Percentiles rank a stretch among this genome's conserved stretches.
These are phyloP conservation scores for Aegle marmelos DNA, from an alignment of 345 rosid genomes.

Conservation along the genomic window DNA sequence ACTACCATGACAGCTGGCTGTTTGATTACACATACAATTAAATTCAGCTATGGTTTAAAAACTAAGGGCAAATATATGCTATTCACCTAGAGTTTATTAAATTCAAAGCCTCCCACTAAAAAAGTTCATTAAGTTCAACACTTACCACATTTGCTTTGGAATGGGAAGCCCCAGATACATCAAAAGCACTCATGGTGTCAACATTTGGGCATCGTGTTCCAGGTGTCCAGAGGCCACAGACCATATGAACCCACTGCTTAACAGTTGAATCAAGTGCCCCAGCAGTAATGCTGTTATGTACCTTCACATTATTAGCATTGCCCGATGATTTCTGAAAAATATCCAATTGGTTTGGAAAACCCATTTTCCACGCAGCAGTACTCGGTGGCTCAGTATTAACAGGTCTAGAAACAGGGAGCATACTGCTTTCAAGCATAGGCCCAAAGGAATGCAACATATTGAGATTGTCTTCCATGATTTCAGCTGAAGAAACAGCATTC, in stretches of 20 bases:
- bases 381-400: conserved; percentile 20
- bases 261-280: conserved; percentile 38
- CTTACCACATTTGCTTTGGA: conserved; percentile 34
- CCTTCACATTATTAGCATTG: conserved; percentile 17
- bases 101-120: conserved; percentile 22
- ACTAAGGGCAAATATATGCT: neutral
- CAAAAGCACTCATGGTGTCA: conserved; percentile 54
- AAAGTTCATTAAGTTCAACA: neutral
- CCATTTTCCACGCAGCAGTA: conserved; percentile 21
- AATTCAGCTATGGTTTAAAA: neutral
- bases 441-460: conserved; percentile 13
- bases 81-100: neutral
- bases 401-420: conserved; percentile 20
- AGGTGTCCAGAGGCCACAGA: conserved; percentile 59
- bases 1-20: neutral
- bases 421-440: conserved; percentile 12
- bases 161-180: conserved; percentile 39
- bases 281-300: conserved; percentile 37
- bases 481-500: conserved; percentile 16
- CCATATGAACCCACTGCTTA: conserved; percentile 60
- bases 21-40: neutral
- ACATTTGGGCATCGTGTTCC: conserved; percentile 54
- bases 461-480: conserved; percentile 17
- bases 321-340: conserved; percentile 9
- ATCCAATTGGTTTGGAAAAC: conserved; percentile 14